Base-by-base conservation (phyloP, 139 green algal genomes). In the Micractinium conductrix region DNA sequence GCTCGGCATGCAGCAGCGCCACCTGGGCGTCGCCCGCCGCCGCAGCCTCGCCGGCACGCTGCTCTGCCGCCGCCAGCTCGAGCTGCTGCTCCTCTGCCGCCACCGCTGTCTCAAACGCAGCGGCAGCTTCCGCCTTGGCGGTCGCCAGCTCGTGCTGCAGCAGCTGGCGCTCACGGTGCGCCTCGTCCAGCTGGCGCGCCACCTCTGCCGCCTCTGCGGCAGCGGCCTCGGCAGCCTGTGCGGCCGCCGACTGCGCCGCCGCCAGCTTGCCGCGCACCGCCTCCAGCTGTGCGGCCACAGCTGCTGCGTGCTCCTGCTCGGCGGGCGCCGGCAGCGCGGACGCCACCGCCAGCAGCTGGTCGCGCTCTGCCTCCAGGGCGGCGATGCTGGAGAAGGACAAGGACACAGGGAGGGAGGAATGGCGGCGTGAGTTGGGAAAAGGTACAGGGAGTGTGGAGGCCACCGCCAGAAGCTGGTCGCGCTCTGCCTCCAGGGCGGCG, bases 401-500 rank as follows among this genome's bases (percentile, higher is more conserved):
- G n/a, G n/a, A n/a, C n/a, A n/a, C n/a, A n/a, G n/a, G n/a, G n/a
- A n/a, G n/a, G n/a, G n/a, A n/a, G n/a, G n/a, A n/a, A n/a, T n/a
- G n/a, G n/a, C n/a, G n/a, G n/a, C n/a, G n/a, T n/a, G n/a, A n/a
- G n/a, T n/a, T n/a, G n/a, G n/a, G n/a, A n/a, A n/a, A n/a, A n/a
- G 50, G 16, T 14, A 40, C 76, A 17, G 76, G 76, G 24, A 22
- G 35, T 12, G 58, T 40, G 5, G 58, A 26, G 4, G 76, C 76
- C 7, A 38, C 76, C 0, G 76, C 53, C 42, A 45, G 35, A 60
- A 78, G 58, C 8, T 76, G 44, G 28, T 79, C 50, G 26, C 70
- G 69, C 40, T 80, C 69, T 1, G 69, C 70, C 38, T 85, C 80
- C 50, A 80, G 40, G 38, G 69, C 80, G 4, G 80, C 80, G 9